phyloP scores from a whole-genome alignment of 2,329 filamentous ascomycete genomes.

The Phoma herbarum region DNA sequence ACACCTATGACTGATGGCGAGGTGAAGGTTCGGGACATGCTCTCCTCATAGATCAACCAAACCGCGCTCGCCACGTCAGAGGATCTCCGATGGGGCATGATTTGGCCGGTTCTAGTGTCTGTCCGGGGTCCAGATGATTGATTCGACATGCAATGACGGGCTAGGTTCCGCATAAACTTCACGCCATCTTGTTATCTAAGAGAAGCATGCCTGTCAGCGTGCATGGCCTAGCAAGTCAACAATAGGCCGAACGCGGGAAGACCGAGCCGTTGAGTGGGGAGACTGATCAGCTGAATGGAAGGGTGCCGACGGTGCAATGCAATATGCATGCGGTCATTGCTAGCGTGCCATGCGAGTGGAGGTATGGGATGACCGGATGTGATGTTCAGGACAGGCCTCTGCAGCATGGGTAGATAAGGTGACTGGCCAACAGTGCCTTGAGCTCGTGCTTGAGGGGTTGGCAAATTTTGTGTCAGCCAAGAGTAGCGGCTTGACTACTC shows the following conservation, averaged over 20 bases:
- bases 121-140: slow-evolving; percentile 54
- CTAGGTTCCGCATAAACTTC: slow-evolving; percentile 55
- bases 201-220: slow-evolving; percentile 53
- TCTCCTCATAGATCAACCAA: slow-evolving; percentile 53
- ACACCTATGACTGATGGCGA: slow-evolving; percentile 51
- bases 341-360: slow-evolving; percentile 48
- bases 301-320: slow-evolving; percentile 47
- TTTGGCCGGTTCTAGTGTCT: slow-evolving; percentile 59
- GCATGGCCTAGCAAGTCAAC: slow-evolving; percentile 53
- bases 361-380: slow-evolving; percentile 50
- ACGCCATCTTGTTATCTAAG: slow-evolving; percentile 54
- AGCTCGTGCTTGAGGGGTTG: slow-evolving; percentile 40
- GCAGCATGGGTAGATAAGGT: slow-evolving; percentile 58
- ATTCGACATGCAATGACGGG: slow-evolving; percentile 55
- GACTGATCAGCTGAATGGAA: slow-evolving; percentile 52
- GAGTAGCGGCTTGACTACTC: slow-evolving; percentile 34
- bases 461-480: slow-evolving; percentile 46
- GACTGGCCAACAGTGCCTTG: slow-evolving; percentile 55
- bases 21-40: slow-evolving; percentile 51
- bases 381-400: slow-evolving; percentile 46
- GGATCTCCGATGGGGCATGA: slow-evolving; percentile 60
- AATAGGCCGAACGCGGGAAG: slow-evolving; percentile 52
- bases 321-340: slow-evolving; percentile 49
- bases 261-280: slow-evolving; percentile 51
- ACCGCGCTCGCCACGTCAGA: slow-evolving; percentile 61